Percentiles rank a stretch among this genome's conserved stretches.
These are phyloP conservation scores for Curvularia sp. DNA, from an alignment of 2,329 filamentous ascomycete species.

Conservation along the genomic window DNA sequence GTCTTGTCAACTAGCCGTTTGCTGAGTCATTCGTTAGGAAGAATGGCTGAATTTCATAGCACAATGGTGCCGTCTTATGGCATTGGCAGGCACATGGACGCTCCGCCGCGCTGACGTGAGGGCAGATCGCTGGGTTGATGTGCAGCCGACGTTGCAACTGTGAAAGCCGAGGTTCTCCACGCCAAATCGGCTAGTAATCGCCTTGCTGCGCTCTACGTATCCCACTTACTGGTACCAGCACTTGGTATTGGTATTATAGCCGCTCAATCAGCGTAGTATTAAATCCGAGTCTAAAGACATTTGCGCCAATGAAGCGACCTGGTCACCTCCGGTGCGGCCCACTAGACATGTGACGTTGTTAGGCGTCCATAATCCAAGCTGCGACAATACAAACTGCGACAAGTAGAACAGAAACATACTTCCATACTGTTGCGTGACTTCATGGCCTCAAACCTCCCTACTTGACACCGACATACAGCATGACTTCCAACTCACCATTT, in stretches of 20 bases:
- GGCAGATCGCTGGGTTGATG: background rate
- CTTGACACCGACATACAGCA: conserved; percentile 5
- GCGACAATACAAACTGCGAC: background rate
- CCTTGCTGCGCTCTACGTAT: background rate
- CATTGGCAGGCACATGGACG: background rate
- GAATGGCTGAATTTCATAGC: background rate
- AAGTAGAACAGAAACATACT: background rate
- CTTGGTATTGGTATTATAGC: background rate
- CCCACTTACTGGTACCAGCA: background rate
- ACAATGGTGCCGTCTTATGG: background rate
- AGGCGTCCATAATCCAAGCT: background rate
- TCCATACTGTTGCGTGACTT: background rate
- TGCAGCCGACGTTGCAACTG: background rate
- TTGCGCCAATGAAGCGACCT: background rate
- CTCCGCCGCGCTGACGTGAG: background rate
- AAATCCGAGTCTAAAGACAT: background rate
- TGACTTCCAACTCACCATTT: conserved; percentile 34
- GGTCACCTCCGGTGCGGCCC: background rate
- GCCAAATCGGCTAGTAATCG: background rate
- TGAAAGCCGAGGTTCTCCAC: conserved; percentile 15
- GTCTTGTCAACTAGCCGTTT: background rate
- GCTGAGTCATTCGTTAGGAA: background rate
- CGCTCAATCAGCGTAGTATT: background rate
- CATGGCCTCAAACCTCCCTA: background rate
- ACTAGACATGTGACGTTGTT: background rate